Conservation (phyloP, 75 land plant species). For the Isoetes taiwanensis region DNA sequence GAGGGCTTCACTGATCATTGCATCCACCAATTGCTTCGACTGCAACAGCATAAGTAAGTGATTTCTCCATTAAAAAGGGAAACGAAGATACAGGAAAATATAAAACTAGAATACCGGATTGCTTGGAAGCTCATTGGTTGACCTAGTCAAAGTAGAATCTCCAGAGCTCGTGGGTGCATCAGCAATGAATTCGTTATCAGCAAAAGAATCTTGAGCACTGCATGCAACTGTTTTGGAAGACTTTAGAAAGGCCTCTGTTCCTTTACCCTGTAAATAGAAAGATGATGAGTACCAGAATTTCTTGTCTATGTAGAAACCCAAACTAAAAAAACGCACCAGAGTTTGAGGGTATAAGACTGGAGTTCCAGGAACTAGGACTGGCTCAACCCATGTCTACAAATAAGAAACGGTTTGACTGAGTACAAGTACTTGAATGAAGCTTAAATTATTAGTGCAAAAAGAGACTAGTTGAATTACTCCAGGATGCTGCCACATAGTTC, state of each 20-base stretch:
- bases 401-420: not conserved
- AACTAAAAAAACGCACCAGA: not conserved
- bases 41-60: not conserved
- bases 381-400: conserved; percentile 20
- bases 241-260: not conserved
- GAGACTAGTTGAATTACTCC: conserved; percentile 18
- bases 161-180: conserved; percentile 10
- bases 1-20: conserved; percentile 75
- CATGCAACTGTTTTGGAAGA: not conserved
- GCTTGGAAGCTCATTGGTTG: not conserved
- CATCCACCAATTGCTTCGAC: conserved; percentile 70
- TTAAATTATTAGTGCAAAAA: not conserved
- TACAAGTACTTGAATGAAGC: not conserved
- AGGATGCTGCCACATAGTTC: conserved; percentile 52
- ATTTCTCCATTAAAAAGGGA: not conserved
- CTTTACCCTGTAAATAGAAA: not conserved
- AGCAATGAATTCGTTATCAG: not conserved
- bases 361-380: conserved; percentile 19
- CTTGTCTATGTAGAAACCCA: not conserved
- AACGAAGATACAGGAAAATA: not conserved
- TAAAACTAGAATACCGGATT: not conserved
- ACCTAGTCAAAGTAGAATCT: not conserved
- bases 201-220: conserved; percentile 8
- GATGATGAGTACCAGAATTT: not conserved
- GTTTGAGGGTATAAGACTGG: conserved; percentile 5